Evolutionary conservation across 2,329 filamentous ascomycete species (phyloP).

Genomic region (Alternaria sp.): DNA sequence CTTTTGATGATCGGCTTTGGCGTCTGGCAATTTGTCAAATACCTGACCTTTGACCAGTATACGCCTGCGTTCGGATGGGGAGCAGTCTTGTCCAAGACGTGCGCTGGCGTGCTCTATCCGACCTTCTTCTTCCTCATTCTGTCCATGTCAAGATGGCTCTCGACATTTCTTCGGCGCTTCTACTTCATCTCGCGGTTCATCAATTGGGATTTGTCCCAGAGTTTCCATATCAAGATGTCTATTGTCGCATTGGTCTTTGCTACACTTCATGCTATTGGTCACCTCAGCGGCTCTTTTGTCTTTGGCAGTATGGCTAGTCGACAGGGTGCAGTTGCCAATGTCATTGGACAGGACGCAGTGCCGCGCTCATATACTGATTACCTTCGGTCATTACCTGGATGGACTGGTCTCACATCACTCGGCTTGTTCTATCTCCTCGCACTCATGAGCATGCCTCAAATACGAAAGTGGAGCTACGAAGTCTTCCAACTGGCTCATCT

Average conservation of each 20-base stretch:
- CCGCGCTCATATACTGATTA: constrained; percentile 59
- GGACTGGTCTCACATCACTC: constrained; percentile 61
- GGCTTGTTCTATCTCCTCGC: constrained; percentile 61
- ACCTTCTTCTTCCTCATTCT: constrained; percentile 67
- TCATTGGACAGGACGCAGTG: constrained; percentile 57
- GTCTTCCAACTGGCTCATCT: constrained; percentile 66
- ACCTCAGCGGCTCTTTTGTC: constrained; percentile 63
- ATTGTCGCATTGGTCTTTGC: constrained; percentile 61
- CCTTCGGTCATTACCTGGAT: constrained; percentile 59
- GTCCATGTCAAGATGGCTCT: constrained; percentile 66
- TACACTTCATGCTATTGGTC: constrained; percentile 64
- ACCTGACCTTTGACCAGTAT: constrained; percentile 56
- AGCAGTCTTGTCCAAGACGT: constrained; percentile 64
- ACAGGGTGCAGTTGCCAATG: constrained; percentile 56
- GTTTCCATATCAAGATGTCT: constrained; percentile 66
- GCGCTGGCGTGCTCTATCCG: constrained; percentile 64
- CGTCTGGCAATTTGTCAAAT: constrained; percentile 66
- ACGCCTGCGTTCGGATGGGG: constrained; percentile 65
- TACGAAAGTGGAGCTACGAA: constrained; percentile 64
- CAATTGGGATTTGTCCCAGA: constrained; percentile 66
- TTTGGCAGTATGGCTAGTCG: constrained; percentile 59
- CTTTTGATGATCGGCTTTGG: constrained; percentile 61
- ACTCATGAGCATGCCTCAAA: constrained; percentile 60
- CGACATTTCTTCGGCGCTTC: constrained; percentile 62
- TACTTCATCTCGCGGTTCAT: constrained; percentile 64